Evolutionary conservation across 345 rosid species (phyloP).

Genomic region (Anacardium occidentale): DNA sequence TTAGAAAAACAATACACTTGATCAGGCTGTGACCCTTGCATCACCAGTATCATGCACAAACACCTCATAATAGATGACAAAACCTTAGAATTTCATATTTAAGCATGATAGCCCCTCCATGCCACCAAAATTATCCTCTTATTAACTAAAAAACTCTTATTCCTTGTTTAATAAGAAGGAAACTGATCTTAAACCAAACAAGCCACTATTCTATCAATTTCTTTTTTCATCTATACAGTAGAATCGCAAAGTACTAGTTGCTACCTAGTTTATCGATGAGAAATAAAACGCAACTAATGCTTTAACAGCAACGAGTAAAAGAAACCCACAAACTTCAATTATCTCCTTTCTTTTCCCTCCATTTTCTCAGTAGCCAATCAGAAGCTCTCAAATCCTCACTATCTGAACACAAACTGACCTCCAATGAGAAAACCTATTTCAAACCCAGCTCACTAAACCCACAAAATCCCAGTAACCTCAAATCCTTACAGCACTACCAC

Average conservation of each 20-base stretch:
- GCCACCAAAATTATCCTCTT: not conserved
- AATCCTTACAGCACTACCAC: not conserved
- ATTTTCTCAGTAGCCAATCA: constrained; percentile 19
- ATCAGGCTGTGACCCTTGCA: not conserved
- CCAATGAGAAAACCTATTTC: constrained; percentile 15
- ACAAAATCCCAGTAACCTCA: constrained; percentile 20
- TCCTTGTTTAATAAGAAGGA: not conserved
- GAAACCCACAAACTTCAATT: not conserved
- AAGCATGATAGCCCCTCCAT: not conserved
- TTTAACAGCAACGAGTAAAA: constrained; percentile 3
- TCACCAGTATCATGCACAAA: not conserved
- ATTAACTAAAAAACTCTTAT: not conserved
- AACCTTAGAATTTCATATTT: not conserved
- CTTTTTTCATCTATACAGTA: not conserved
- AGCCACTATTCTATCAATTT: not conserved
- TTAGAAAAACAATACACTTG: not conserved
- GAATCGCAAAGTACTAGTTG: not conserved
- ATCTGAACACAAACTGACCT: not conserved
- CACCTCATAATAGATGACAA: not conserved
- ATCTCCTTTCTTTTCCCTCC: constrained; percentile 4
- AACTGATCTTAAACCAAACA: not conserved
- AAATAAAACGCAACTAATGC: no score
- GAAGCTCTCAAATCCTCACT: not conserved
- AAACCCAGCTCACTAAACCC: constrained; percentile 17
- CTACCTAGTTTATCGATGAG: not conserved